A percentile compares a stretch with the other conserved stretches of the same genome.
These are phyloP conservation scores for Phytophthora rubi DNA, from an alignment of 352 stramenopile genomes.

Conservation along the genomic window DNA sequence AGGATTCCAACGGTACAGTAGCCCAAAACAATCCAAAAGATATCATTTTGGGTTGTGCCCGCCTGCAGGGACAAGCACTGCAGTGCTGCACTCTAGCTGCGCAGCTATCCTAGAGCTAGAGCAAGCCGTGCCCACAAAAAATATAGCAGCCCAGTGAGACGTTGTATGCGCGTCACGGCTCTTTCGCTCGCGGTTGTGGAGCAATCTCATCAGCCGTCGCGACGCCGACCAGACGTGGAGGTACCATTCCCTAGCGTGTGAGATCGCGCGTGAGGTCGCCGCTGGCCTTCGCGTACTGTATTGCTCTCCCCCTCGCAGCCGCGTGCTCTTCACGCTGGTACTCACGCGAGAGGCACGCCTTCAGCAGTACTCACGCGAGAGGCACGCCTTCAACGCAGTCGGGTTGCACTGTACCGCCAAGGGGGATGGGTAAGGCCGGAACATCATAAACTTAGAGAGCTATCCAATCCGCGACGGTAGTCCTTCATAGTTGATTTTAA, in stretches of 20 bases:
- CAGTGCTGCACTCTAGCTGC: no score
- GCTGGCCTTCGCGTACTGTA: not conserved
- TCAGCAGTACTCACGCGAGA: no score
- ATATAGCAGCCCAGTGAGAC: not conserved
- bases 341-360: not conserved
- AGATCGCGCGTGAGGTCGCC: not conserved
- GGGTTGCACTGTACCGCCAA: not conserved
- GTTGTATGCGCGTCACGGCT: not conserved
- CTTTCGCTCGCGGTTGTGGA: not conserved
- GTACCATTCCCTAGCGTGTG: not conserved
- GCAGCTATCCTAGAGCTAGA: no score
- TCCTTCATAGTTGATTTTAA: not conserved
- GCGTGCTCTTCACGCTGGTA: constrained; percentile 6
- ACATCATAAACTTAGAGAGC: not conserved
- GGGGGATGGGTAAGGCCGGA: not conserved
- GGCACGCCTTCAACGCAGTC: not conserved
- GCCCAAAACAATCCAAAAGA: constrained; percentile 13
- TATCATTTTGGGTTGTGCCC: constrained; percentile 28
- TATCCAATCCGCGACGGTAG: not conserved
- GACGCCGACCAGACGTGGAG: not conserved
- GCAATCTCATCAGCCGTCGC: not conserved
- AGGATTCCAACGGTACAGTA: not conserved
- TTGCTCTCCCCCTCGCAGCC: not conserved
- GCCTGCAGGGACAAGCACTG: not conserved
- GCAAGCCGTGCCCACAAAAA: no score